Conservation (phyloP, 768 basidiomycete genomes). For the Phlegmacium glaucopus region DNA sequence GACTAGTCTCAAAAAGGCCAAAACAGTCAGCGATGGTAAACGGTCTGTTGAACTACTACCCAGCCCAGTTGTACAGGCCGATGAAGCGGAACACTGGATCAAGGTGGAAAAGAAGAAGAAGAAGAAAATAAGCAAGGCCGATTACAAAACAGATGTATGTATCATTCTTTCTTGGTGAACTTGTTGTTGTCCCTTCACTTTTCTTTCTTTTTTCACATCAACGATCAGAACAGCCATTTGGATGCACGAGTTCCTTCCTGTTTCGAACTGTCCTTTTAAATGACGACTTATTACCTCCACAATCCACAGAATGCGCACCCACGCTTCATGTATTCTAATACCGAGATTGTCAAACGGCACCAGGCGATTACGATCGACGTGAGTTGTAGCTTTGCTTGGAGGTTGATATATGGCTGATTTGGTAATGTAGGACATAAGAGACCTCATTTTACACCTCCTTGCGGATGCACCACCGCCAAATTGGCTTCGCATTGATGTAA, state of each 20-base stretch:
- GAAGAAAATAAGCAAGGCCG: slow-evolving; percentile 62
- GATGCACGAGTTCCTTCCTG: slow-evolving; percentile 4
- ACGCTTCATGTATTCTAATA: slow-evolving; percentile 77
- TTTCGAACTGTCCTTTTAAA: slow-evolving; percentile 10
- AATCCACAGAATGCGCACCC: slow-evolving; percentile 50
- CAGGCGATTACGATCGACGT: slow-evolving; percentile 83
- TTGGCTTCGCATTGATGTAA: slow-evolving; percentile 84
- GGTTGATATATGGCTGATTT: background rate
- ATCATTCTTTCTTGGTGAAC: slow-evolving; percentile 2
- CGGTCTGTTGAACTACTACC: background rate
- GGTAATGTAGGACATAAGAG: slow-evolving; percentile 74
- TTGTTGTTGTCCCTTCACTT: background rate
- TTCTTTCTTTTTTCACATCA: background rate
- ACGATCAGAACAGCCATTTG: background rate
- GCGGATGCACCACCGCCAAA: slow-evolving; percentile 82
- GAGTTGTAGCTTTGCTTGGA: slow-evolving; percentile 23
- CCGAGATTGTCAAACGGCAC: slow-evolving; percentile 69
- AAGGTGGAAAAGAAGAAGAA: slow-evolving; percentile 70
- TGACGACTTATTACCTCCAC: background rate
- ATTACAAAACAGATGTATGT: slow-evolving; percentile 56
- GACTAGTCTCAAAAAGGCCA: slow-evolving; percentile 15
- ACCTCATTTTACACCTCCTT: slow-evolving; percentile 77
- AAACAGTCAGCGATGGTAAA: slow-evolving; percentile 2
- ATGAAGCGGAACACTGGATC: slow-evolving; percentile 46
- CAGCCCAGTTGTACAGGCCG: background rate